These are phyloP conservation scores for Rheum nobile DNA, from an alignment of 148 eudicot genomes.

Conservation along the genomic window DNA sequence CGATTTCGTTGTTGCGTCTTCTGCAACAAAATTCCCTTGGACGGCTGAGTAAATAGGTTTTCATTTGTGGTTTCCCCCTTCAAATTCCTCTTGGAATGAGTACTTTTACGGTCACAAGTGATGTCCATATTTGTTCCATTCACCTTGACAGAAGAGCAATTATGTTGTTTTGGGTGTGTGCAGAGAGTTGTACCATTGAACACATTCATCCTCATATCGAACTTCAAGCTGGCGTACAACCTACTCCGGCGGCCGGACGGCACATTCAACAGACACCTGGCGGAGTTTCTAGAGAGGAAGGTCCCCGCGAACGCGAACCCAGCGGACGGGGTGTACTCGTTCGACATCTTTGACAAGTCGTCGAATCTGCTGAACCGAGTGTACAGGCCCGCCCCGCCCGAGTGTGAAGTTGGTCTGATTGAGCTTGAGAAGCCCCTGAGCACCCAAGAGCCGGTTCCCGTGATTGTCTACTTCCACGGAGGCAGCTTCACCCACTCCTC, in stretches of 20 bases:
- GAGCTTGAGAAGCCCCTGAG: slow-evolving; percentile 58
- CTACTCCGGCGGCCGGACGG: slow-evolving; percentile 72
- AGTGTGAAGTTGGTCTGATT: slow-evolving; percentile 20
- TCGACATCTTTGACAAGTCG: slow-evolving; percentile 48
- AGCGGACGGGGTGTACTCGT: slow-evolving; percentile 56
- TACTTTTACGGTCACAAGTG: no score
- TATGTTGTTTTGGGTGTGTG: neutral
- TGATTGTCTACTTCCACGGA: slow-evolving; percentile 70
- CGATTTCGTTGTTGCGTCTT: neutral
- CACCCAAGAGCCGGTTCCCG: slow-evolving; percentile 42
- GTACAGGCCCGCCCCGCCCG: slow-evolving; percentile 40
- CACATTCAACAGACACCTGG: slow-evolving; percentile 56
- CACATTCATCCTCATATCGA: slow-evolving; percentile 80
- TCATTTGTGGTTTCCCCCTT: neutral
- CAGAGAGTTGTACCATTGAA: slow-evolving; percentile 72
- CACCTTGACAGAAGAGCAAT: no score
- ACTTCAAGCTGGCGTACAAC: slow-evolving; percentile 71
- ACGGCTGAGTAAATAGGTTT: neutral
- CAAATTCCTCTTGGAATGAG: no score
- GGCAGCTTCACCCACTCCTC: slow-evolving; percentile 83
- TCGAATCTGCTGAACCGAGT: slow-evolving; percentile 47
- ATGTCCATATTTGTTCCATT: no score
- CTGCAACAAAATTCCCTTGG: no score
- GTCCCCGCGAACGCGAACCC: slow-evolving; percentile 52
- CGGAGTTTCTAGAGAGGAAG: slow-evolving; percentile 67